These are phyloP conservation scores for Zychaea mexicana DNA, from an alignment of 371 early-diverging fungal species.

Conservation along the genomic window DNA sequence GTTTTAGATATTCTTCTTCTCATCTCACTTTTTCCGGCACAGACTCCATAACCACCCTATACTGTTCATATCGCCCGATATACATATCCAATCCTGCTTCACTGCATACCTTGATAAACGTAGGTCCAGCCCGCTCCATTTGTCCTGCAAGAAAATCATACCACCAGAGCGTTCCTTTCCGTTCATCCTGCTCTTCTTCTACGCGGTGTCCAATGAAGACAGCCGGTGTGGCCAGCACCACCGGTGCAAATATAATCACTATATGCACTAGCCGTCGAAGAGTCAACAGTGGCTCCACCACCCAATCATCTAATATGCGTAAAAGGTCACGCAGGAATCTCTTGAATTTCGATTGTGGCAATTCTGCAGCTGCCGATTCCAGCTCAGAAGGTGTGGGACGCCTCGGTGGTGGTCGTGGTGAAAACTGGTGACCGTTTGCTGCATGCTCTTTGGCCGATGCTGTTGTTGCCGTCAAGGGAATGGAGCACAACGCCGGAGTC, in stretches of 20 bases:
- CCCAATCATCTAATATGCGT: conserved; percentile 42
- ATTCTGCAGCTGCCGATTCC: conserved; percentile 19
- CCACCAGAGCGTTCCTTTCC: conserved; percentile 81
- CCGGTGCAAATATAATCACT: conserved; percentile 64
- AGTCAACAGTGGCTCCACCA: conserved; percentile 62
- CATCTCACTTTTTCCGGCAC: not conserved
- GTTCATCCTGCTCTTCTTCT: conserved; percentile 53
- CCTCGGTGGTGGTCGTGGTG: not conserved
- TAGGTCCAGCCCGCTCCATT: conserved; percentile 89
- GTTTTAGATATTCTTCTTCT: not conserved
- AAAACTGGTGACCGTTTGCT: too few species aligned
- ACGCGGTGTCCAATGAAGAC: conserved; percentile 56
- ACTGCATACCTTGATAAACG: conserved; percentile 92
- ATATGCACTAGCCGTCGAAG: conserved; percentile 63
- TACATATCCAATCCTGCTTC: not conserved
- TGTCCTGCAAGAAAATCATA: conserved; percentile 73
- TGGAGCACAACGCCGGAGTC: conserved; percentile 2
- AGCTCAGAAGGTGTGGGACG: conserved; percentile 32
- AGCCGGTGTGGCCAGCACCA: conserved; percentile 55
- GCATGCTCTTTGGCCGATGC: not conserved
- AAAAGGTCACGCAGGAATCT: conserved; percentile 26
- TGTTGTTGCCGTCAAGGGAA: not conserved
- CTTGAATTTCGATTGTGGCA: conserved; percentile 6
- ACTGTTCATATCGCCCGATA: not conserved
- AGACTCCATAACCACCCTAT: too few species aligned